phyloP scores from a whole-genome alignment of 352 stramenopile species.

The Phytophthora fragariaefolia region DNA sequence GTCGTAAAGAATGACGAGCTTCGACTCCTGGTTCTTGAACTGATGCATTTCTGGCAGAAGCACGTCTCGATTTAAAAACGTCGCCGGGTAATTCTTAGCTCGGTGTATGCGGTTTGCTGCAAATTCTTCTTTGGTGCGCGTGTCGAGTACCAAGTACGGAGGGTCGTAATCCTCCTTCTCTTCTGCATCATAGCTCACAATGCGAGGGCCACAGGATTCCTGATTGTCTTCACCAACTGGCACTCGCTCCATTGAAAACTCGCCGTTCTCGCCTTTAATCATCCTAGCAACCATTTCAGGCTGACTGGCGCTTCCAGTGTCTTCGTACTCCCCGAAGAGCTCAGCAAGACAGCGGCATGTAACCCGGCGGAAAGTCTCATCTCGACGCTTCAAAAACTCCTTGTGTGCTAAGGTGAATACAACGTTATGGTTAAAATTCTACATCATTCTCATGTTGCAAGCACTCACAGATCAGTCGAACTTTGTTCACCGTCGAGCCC shows the following conservation, averaged over 20 bases:
- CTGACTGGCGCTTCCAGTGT: conserved; percentile 47
- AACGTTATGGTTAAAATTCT: background rate
- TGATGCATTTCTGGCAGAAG: conserved; percentile 78
- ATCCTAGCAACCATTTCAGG: conserved; percentile 82
- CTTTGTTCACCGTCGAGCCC: conserved; percentile 77
- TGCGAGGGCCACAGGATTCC: conserved; percentile 51
- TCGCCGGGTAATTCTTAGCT: conserved; percentile 67
- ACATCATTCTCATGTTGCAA: background rate
- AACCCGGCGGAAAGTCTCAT: conserved; percentile 82
- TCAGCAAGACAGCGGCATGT: conserved; percentile 71
- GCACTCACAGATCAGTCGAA: conserved; percentile 72
- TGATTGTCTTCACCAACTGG: conserved; percentile 48
- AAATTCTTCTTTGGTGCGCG: conserved; percentile 73
- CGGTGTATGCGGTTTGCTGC: conserved; percentile 71
- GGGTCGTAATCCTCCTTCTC: conserved; percentile 81
- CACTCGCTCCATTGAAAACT: conserved; percentile 76
- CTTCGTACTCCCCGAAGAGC: conserved; percentile 81
- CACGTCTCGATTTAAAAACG: conserved; percentile 66
- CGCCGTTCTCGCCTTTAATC: conserved; percentile 70
- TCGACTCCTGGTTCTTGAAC: conserved; percentile 81
- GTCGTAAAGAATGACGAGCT: conserved; percentile 84
- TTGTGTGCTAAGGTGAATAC: conserved; percentile 53
- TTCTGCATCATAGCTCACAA: conserved; percentile 82
- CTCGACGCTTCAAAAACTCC: conserved; percentile 82
- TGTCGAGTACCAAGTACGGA: conserved; percentile 80